Evolutionary conservation across 1,139 yeast species (phyloP), one percentile per base, ranked within the genome.

Genomic region (Geotrichum phurueaensis): DNA sequence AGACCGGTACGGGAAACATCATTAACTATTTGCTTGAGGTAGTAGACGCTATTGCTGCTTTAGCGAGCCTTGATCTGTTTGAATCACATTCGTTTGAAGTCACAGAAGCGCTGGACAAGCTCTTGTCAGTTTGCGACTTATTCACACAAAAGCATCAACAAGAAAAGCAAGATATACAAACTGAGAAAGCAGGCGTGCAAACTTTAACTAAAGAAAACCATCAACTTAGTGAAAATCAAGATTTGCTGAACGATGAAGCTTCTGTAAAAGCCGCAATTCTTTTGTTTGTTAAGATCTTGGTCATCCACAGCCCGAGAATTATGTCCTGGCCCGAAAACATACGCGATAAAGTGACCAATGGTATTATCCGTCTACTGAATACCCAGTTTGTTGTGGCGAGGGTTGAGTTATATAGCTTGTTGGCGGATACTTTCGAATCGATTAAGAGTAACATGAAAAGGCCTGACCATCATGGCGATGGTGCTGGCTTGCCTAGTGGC

Each of bases 211-310:
- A 2, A 1, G 47, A 39, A 48, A 13, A 20, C 12, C n/a, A 12
- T 20, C 36, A 39, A 12, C 48, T 29, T 33, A 4, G 31, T 22
- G 36, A 27, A n/a, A 15, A 48, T 15, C 53, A 18, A 20, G 25
- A 10, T 4, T 27, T 15, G 20, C 51, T n/a, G 58, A 49, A 39
- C 20, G 47, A 39, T 3, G 54, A 54, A n/a, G 50, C 49, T n/a
- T 15, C 47, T 39, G 20, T 62, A 18, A 36, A 55, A 27, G 25
- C 56, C 65, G 64, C 68, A 0, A 72, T 79, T 9, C 69, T 75
- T 36, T 75, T 84, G 39, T 78, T 84, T 63, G 76, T 85, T 60
- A 78, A 86, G 65, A 81, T 86, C 12, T 72, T 86, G 39, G 80
- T 86, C 64, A 83, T 86, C 60, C 89, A 86, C 55, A 67, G 66